Base-by-base conservation (phyloP, 768 basidiomycete genomes). In the Cystobasidiopsis lactophilus region DNA sequence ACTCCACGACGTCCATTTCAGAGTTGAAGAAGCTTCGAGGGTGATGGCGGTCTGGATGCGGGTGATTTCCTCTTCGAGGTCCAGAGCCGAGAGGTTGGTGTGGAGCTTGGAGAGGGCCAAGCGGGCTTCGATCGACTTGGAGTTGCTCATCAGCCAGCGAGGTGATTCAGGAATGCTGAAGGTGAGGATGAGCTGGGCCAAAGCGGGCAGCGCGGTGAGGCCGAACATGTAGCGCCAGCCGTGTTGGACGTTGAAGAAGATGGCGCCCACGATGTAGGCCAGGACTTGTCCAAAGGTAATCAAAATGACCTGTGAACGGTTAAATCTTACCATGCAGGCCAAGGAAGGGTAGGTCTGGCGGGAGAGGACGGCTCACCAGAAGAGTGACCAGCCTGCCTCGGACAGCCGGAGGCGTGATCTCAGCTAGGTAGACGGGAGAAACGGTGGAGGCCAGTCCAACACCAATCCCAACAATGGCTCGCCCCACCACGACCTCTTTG, bases 201-300 rank as follows among this genome's bases (percentile, higher is more conserved):
- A 1, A 2, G 59, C 41, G 1, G 59, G 59, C 1, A 58, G 38
- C 1, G 51, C 50, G 0, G 57, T 56, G 21, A 53, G 24, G 18
- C 51, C 53, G 30, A 57, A 54, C 51, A 54, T 55, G 38, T 40
- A 60, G 3, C 59, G 27, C 57, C 57, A 60, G 39, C 51, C 57
- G 2, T 44, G 21, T 4, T 21, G 7, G 3, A 50, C 40, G 4
- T 37, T 19, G 30, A 14, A 33, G 41, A 56, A 52, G 37, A 46
- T 7, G 31, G 53, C 47, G 50, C 46, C 53, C 44, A 58, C 39
- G 27, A 57, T 1, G 49, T 60, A 60, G 0, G 59, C 55, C 33
- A 58, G 16, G 27, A 60, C 53, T 44, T 60, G 59, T 1, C 59
- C 55, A 33, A 11, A 21, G 26, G 30, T 3, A 13, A 47, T 9